phyloP scores from a whole-genome alignment of 352 stramenopile species.

The Aphanomyces astaci region DNA sequence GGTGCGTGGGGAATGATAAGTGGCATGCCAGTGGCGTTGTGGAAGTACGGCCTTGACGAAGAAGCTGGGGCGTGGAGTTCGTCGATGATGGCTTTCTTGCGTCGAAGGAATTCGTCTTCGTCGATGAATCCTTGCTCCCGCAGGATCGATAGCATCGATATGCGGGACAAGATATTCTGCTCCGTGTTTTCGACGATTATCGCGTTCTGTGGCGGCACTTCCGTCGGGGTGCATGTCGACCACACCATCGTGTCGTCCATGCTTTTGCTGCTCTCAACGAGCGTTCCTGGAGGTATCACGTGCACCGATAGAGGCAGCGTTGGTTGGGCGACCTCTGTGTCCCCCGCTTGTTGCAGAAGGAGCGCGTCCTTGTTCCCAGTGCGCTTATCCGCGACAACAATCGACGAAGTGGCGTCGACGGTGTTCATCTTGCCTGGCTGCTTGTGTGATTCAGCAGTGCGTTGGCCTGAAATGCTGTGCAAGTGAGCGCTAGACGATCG shows the following conservation, averaged over 20 bases:
- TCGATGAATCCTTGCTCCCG: conserved; percentile 75
- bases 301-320: neutral
- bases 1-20: conserved; percentile 68
- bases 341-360: neutral
- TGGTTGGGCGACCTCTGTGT: neutral
- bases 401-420: neutral
- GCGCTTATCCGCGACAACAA: neutral
- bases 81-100: conserved; percentile 67
- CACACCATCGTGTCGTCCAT: conserved; percentile 23
- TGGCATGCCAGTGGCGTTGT: conserved; percentile 44
- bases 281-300: neutral
- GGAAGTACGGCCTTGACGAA: conserved; percentile 20
- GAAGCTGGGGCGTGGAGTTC: conserved; percentile 52
- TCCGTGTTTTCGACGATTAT: conserved; percentile 26
- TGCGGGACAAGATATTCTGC: conserved; percentile 50
- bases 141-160: conserved; percentile 63
- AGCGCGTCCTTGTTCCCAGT: too few relatives aligned
- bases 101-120: conserved; percentile 67
- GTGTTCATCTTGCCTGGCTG: conserved; percentile 22
- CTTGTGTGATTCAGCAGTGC: conserved; percentile 10
- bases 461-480: conserved; percentile 20
- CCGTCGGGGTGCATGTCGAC: conserved; percentile 15
- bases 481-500: conserved; percentile 16
- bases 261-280: conserved; percentile 7
- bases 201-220: neutral